These are phyloP conservation scores for Trametes cingulata DNA, from an alignment of 768 basidiomycete species.

Conservation along the genomic window DNA sequence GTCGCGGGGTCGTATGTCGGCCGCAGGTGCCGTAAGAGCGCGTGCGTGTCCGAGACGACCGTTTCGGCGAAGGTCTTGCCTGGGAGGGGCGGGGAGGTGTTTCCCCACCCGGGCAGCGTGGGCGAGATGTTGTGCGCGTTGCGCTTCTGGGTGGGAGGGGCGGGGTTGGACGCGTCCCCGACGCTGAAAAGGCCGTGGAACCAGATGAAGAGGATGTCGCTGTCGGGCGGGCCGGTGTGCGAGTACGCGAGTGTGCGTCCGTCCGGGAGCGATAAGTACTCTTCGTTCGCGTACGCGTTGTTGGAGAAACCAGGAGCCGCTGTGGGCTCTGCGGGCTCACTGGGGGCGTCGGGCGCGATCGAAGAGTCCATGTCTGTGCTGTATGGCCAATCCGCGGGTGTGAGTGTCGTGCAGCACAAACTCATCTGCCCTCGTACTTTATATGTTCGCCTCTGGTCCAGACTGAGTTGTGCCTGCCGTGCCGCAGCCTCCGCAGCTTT, in stretches of 20 bases:
- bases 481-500: background rate
- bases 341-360: too few relatives aligned
- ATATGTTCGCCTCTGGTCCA: background rate
- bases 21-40: conserved; percentile 52
- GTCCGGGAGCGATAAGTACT: conserved; percentile 30
- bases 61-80: conserved; percentile 41
- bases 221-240: conserved; percentile 51
- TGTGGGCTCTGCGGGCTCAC: too few relatives aligned
- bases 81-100: conserved; percentile 44
- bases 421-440: too few relatives aligned
- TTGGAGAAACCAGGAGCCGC: background rate
- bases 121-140: conserved; percentile 49
- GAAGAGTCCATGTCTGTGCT: too few relatives aligned
- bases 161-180: conserved; percentile 42
- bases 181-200: conserved; percentile 57
- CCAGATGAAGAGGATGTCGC: conserved; percentile 50
- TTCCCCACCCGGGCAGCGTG: conserved; percentile 61
- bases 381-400: too few relatives aligned
- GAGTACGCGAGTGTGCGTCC: conserved; percentile 56
- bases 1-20: conserved; percentile 33
- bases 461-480: background rate
- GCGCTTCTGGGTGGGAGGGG: conserved; percentile 39
- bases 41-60: conserved; percentile 45
- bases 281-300: conserved; percentile 9
- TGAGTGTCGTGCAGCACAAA: too few relatives aligned